A percentile compares a stretch with the other conserved stretches of the same genome.
Conservation (phyloP, 768 basidiomycete species). For the Psilocybe cubensis region DNA sequence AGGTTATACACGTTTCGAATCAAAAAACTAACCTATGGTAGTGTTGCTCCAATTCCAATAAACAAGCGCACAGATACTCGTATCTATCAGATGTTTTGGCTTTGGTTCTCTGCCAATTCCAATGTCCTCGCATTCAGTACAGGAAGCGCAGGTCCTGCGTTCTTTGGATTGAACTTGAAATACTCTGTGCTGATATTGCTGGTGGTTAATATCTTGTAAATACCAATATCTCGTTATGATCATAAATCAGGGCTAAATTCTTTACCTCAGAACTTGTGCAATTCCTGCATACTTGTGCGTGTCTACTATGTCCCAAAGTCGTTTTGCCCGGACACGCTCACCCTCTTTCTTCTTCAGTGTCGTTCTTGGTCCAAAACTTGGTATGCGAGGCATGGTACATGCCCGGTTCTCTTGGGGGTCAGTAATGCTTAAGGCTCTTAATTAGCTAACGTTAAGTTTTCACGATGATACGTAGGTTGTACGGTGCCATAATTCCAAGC, state of each 20-base stretch:
- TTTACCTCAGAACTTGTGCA: slow-evolving; percentile 35
- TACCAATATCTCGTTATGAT: slow-evolving; percentile 1
- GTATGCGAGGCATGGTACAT: slow-evolving; percentile 81
- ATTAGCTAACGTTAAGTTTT: not conserved
- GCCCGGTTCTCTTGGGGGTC: slow-evolving; percentile 44
- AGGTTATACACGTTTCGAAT: no score
- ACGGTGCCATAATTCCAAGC: slow-evolving; percentile 54
- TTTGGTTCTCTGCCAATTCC: slow-evolving; percentile 75
- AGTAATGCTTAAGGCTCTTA: slow-evolving; percentile 1
- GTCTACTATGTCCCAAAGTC: not conserved
- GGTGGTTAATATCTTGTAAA: slow-evolving; percentile 45
- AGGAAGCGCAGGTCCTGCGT: slow-evolving; percentile 62
- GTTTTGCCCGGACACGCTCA: not conserved
- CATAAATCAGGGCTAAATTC: not conserved
- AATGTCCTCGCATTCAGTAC: slow-evolving; percentile 67
- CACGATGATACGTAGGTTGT: slow-evolving; percentile 60
- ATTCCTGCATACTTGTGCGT: slow-evolving; percentile 67
- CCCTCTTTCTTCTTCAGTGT: slow-evolving; percentile 35
- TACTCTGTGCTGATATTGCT: slow-evolving; percentile 54
- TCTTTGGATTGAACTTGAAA: slow-evolving; percentile 56
- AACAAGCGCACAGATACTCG: slow-evolving; percentile 59
- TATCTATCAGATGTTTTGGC: slow-evolving; percentile 67
- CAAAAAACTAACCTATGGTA: slow-evolving; percentile 17
- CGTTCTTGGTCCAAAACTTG: slow-evolving; percentile 78
- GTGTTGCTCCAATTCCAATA: slow-evolving; percentile 55